phyloP scores from a whole-genome alignment of 2,329 filamentous ascomycete genomes.

The Epichloe gansuensis region DNA sequence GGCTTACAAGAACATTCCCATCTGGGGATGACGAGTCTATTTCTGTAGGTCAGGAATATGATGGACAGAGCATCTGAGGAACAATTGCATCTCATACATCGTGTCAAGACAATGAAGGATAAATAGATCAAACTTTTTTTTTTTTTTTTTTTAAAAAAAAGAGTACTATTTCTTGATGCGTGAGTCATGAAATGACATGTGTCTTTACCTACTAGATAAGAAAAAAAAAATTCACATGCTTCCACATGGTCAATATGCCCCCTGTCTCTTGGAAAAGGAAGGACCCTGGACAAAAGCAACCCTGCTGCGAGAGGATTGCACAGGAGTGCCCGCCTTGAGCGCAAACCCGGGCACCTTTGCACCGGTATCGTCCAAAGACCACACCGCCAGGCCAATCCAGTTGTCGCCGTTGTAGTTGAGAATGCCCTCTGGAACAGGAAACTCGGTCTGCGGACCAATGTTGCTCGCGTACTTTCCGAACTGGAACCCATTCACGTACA shows the following conservation, averaged over 20 bases:
- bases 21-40: slow-evolving; percentile 33
- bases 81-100: neutral
- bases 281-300: slow-evolving; percentile 33
- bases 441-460: slow-evolving; percentile 60
- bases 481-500: slow-evolving; percentile 68
- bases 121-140: too few relatives aligned
- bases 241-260: slow-evolving; percentile 30
- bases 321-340: slow-evolving; percentile 33
- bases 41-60: neutral
- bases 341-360: slow-evolving; percentile 43
- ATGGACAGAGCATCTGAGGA: neutral
- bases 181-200: too few relatives aligned
- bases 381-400: slow-evolving; percentile 54
- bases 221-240: neutral
- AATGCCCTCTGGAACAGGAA: slow-evolving; percentile 61
- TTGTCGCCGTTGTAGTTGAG: slow-evolving; percentile 59
- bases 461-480: slow-evolving; percentile 50
- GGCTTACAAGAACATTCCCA: slow-evolving; percentile 39
- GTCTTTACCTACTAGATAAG: too few relatives aligned
- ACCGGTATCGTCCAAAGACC: slow-evolving; percentile 47
- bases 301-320: slow-evolving; percentile 35
- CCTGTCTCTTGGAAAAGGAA: slow-evolving; percentile 32
- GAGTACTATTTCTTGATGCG: too few relatives aligned
- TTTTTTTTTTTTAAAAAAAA: too few relatives aligned
- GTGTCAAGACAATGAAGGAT: too few relatives aligned